Evolutionary conservation across 192 early-diverging fungal species (phyloP).

Genomic region (Coemansia sp.): DNA sequence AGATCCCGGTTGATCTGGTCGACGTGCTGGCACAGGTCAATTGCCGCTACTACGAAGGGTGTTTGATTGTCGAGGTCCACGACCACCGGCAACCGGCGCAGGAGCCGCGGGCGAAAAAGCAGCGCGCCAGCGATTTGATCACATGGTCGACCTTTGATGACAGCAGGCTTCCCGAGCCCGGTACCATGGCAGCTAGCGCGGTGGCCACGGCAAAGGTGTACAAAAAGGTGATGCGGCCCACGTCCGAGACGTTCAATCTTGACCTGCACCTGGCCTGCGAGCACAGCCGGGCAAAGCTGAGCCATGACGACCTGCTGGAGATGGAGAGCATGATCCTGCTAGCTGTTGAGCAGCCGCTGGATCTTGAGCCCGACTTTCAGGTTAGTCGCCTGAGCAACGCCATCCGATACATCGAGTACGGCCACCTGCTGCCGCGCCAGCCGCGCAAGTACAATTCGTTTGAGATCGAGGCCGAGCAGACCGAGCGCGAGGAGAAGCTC

Average conservation of each 20-base stretch:
- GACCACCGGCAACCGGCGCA: slow-evolving; percentile 56
- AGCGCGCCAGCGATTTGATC: slow-evolving; percentile 18
- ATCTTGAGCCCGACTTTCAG: slow-evolving; percentile 65
- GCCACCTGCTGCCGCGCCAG: slow-evolving; percentile 52
- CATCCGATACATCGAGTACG: slow-evolving; percentile 55
- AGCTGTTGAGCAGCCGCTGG: slow-evolving; percentile 63
- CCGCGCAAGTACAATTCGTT: slow-evolving; percentile 69
- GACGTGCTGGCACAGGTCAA: slow-evolving; percentile 63
- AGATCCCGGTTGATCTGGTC: slow-evolving; percentile 61
- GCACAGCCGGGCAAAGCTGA: slow-evolving; percentile 41
- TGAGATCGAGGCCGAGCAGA: slow-evolving; percentile 63
- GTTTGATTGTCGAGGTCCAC: slow-evolving; percentile 66
- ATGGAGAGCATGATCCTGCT: slow-evolving; percentile 64
- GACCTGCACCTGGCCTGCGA: slow-evolving; percentile 43
- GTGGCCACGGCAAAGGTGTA: slow-evolving; percentile 60
- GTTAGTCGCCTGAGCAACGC: slow-evolving; percentile 67
- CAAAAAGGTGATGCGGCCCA: slow-evolving; percentile 70
- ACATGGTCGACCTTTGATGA: slow-evolving; percentile 28
- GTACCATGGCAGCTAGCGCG: neutral
- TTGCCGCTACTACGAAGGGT: slow-evolving; percentile 51
- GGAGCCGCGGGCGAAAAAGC: slow-evolving; percentile 31
- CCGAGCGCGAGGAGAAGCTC: slow-evolving; percentile 63
- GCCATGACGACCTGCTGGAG: slow-evolving; percentile 55
- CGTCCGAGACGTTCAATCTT: slow-evolving; percentile 38
- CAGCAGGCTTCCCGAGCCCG: slow-evolving; percentile 2